A percentile compares a stretch with the other conserved stretches of the same genome.
These are phyloP conservation scores for Fusarium liriodendri DNA, from an alignment of 2,329 filamentous ascomycete genomes.

Conservation along the genomic window DNA sequence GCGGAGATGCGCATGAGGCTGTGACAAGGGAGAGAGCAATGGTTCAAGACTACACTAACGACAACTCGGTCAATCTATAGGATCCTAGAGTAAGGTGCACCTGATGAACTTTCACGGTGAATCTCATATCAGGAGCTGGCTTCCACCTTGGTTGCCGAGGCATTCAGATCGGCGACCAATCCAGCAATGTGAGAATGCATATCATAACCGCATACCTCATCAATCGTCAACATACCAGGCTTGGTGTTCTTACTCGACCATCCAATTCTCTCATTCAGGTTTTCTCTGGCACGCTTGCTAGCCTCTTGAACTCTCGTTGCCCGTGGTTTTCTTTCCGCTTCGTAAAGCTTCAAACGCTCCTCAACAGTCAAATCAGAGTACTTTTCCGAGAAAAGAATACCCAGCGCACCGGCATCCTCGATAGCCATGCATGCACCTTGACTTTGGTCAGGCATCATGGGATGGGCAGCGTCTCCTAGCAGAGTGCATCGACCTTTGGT, in stretches of 20 bases:
- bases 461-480: constrained; percentile 73
- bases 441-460: constrained; percentile 75
- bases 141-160: not conserved
- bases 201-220: constrained; percentile 70
- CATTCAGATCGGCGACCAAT: constrained; percentile 7
- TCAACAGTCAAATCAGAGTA: constrained; percentile 54
- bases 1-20: not conserved
- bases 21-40: not conserved
- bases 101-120: not conserved
- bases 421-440: constrained; percentile 76
- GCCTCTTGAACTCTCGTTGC: constrained; percentile 63
- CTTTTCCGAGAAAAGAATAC: constrained; percentile 63
- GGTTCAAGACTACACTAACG: not conserved
- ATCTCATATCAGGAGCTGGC: not conserved
- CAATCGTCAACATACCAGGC: constrained; percentile 68
- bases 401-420: constrained; percentile 70
- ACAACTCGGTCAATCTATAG: not conserved
- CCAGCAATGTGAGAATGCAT: constrained; percentile 40
- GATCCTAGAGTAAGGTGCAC: not conserved
- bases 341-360: constrained; percentile 59
- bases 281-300: constrained; percentile 62
- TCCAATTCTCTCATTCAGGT: constrained; percentile 58
- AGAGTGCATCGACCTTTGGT: constrained; percentile 61
- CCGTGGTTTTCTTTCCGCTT: constrained; percentile 60
- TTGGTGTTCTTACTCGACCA: constrained; percentile 55